These are phyloP conservation scores for Solanum dulcamara DNA, from an alignment of 257 asterid species.

Conservation along the genomic window DNA sequence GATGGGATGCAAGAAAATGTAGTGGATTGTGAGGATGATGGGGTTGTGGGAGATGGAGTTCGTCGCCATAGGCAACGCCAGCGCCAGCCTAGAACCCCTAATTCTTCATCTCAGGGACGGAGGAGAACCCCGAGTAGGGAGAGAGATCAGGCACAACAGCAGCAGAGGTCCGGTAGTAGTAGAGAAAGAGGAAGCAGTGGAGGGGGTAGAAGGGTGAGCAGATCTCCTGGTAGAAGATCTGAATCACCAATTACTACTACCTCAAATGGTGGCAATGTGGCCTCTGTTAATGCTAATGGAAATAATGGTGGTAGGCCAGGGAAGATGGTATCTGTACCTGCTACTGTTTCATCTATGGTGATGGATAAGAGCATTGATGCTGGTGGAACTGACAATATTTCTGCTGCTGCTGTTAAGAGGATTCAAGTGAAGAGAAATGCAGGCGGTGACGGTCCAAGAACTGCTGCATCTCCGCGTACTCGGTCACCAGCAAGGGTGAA, in stretches of 20 bases:
- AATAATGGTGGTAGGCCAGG: constrained; percentile 43
- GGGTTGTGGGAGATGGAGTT: constrained; percentile 27
- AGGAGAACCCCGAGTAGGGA: constrained; percentile 96
- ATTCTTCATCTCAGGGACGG: constrained; percentile 46
- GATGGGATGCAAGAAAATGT: constrained; percentile 5
- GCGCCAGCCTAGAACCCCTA: constrained; percentile 29
- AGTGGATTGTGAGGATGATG: constrained; percentile 26
- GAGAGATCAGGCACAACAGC: constrained; percentile 39
- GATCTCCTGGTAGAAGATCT: constrained; percentile 92
- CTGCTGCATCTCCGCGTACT: constrained; percentile 70
- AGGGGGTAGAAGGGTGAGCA: constrained; percentile 77
- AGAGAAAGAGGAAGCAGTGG: constrained; percentile 37
- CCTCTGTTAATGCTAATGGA: constrained; percentile 13
- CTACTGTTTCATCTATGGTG: constrained; percentile 49
- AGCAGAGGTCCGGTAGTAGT: constrained; percentile 69
- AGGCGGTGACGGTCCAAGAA: constrained; percentile 33
- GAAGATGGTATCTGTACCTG: constrained; percentile 92
- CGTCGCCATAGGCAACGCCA: constrained; percentile 54
- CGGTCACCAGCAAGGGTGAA: constrained; percentile 72
- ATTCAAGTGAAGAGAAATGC: constrained; percentile 82
- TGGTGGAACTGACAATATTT: constrained; percentile 18
- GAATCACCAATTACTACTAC: constrained; percentile 55
- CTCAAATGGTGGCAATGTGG: constrained; percentile 9
- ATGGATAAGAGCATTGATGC: constrained; percentile 40
- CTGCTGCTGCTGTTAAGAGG: constrained; percentile 45